These are phyloP conservation scores for Stephania yunnanensis DNA, from an alignment of 164 flowering plant species.

Conservation along the genomic window DNA sequence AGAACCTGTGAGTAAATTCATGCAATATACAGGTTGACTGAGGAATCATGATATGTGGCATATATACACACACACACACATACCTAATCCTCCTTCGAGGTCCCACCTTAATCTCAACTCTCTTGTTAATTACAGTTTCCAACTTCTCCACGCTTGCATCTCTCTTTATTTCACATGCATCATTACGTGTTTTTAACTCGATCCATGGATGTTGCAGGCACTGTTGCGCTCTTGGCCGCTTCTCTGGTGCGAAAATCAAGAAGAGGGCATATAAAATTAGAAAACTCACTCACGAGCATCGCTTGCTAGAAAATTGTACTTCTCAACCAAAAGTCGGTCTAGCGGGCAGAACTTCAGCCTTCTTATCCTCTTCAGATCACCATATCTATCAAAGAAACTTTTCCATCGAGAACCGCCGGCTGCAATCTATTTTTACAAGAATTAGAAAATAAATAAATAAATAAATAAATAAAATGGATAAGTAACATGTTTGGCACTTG, in stretches of 20 bases:
- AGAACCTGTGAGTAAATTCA: background rate
- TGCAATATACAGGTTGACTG: background rate
- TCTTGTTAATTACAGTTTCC: slow-evolving; percentile 39
- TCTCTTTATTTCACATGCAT: slow-evolving; percentile 16
- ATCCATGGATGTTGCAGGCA: slow-evolving; percentile 88
- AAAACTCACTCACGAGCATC: slow-evolving; percentile 78
- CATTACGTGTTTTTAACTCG: slow-evolving; percentile 16
- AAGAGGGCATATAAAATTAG: slow-evolving; percentile 68
- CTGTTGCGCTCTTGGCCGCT: slow-evolving; percentile 83
- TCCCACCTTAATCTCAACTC: slow-evolving; percentile 42
- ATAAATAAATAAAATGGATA: background rate
- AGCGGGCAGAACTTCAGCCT: slow-evolving; percentile 72
- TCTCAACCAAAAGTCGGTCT: slow-evolving; percentile 59
- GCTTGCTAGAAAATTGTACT: slow-evolving; percentile 48
- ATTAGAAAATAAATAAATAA: background rate
- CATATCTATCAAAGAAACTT: slow-evolving; percentile 82
- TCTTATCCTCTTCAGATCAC: slow-evolving; percentile 84
- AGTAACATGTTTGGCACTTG: slow-evolving; percentile 1
- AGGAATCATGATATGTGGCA: slow-evolving; percentile 4
- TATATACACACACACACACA: background rate
- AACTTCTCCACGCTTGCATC: slow-evolving; percentile 33
- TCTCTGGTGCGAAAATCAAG: slow-evolving; percentile 90
- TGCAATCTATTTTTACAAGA: slow-evolving; percentile 48
- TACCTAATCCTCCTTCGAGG: slow-evolving; percentile 21
- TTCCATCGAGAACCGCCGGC: slow-evolving; percentile 70